Conservation (phyloP, 305 asterid species). For the Fraxinus angustifolia region DNA sequence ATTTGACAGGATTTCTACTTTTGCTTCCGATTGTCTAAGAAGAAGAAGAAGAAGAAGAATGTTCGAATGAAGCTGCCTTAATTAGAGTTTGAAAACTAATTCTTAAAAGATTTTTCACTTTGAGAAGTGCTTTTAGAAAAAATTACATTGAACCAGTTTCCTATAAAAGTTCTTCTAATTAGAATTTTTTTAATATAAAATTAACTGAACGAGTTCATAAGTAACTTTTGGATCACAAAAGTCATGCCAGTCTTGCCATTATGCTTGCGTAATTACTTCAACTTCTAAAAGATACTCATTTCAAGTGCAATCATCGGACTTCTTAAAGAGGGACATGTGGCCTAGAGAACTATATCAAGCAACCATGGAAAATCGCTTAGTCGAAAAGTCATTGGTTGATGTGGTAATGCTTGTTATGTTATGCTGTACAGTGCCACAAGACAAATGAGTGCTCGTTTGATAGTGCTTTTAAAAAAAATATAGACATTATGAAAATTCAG, state of each 20-base stretch:
- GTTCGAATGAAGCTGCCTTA: not conserved
- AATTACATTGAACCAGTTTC: not conserved
- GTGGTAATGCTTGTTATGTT: not conserved
- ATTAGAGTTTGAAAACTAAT: not conserved
- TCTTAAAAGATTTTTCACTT: too few relatives aligned
- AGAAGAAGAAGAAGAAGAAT: not conserved
- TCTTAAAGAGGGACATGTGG: not conserved
- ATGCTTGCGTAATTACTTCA: not conserved
- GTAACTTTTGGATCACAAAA: not conserved
- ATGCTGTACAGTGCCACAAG: not conserved
- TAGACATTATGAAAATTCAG: not conserved
- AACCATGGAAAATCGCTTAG: not conserved
- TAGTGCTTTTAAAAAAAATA: not conserved
- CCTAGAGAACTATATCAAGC: not conserved
- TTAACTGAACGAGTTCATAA: not conserved
- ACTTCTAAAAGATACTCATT: not conserved
- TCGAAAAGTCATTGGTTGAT: not conserved
- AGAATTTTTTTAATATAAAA: too few relatives aligned
- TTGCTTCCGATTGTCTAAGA: not conserved
- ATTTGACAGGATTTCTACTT: too few relatives aligned
- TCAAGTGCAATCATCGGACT: not conserved
- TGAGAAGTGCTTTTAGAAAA: not conserved
- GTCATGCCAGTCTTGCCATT: not conserved
- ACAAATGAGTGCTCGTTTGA: not conserved
- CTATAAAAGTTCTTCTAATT: not conserved